These are phyloP conservation scores for Polyporus arcularius DNA, from an alignment of 768 basidiomycete genomes.

Conservation along the genomic window DNA sequence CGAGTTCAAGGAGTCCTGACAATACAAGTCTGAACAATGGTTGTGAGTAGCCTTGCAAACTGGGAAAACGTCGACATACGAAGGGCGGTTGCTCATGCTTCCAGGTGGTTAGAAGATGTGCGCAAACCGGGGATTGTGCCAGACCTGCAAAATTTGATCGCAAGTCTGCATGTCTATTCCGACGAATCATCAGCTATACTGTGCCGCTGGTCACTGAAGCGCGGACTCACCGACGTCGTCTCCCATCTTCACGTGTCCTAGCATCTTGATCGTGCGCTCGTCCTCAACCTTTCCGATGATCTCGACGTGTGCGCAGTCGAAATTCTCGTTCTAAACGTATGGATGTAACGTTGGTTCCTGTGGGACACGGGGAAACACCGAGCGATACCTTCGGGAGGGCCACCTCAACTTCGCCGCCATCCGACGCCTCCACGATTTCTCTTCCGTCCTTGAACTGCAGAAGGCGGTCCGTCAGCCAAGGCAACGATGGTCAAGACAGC, in stretches of 20 bases:
- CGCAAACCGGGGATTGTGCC: constrained; percentile 23
- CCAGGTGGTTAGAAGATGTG: constrained; percentile 1
- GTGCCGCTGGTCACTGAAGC: no score
- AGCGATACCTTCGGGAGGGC: constrained; percentile 38
- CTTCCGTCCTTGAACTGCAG: constrained; percentile 37
- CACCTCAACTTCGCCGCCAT: constrained; percentile 63
- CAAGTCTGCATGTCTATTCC: constrained; percentile 19
- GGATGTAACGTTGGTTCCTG: no score
- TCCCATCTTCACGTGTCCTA: constrained; percentile 18
- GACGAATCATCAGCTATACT: not conserved
- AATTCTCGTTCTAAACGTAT: constrained; percentile 1
- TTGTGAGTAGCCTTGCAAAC: no score
- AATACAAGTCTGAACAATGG: no score
- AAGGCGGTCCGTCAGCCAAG: not conserved
- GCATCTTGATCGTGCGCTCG: constrained; percentile 23
- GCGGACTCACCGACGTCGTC: constrained; percentile 19
- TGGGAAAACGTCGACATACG: no score
- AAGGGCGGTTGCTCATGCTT: no score
- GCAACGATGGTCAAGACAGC: not conserved
- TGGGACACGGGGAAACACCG: not conserved
- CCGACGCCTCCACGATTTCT: constrained; percentile 63
- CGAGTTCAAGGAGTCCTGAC: no score
- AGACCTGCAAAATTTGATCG: constrained; percentile 20
- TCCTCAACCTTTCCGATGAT: constrained; percentile 24
- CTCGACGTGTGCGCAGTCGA: constrained; percentile 16